phyloP scores from a whole-genome alignment of 2,329 filamentous ascomycete genomes.

The Akanthomyces uredinophilus region DNA sequence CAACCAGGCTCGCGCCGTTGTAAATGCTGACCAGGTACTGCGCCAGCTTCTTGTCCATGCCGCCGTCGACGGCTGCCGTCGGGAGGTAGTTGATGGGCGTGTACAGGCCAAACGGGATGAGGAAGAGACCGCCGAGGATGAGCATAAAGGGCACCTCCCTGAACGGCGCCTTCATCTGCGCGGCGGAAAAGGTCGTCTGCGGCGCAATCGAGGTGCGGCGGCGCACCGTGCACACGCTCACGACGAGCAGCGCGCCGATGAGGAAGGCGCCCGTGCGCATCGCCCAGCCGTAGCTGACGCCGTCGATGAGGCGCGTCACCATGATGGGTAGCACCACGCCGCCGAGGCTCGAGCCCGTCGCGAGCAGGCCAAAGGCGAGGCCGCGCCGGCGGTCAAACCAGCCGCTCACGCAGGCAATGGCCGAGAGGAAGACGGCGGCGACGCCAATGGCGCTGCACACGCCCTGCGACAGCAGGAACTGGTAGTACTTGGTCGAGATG shows the following conservation, averaged over 20 bases:
- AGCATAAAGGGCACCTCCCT: constrained; percentile 23
- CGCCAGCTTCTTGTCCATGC: constrained; percentile 19
- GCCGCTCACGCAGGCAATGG: constrained; percentile 21
- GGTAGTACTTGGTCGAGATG: constrained; percentile 33
- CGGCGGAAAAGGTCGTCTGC: constrained; percentile 21
- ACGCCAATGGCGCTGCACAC: constrained; percentile 28
- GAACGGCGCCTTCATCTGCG: constrained; percentile 26
- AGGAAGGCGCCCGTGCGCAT: constrained; percentile 28
- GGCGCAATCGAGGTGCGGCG: background rate
- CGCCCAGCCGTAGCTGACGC: constrained; percentile 27
- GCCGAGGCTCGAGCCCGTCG: constrained; percentile 26
- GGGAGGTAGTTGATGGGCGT: constrained; percentile 27
- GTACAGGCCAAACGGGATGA: constrained; percentile 27
- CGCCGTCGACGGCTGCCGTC: constrained; percentile 16
- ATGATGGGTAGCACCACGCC: constrained; percentile 33
- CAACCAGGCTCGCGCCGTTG: constrained; percentile 23
- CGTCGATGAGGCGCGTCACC: constrained; percentile 24
- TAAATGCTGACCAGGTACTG: constrained; percentile 22
- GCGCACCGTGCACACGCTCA: constrained; percentile 12
- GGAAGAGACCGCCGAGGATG: constrained; percentile 22
- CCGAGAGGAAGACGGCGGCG: constrained; percentile 22
- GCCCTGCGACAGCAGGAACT: constrained; percentile 30
- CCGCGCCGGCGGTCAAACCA: constrained; percentile 25
- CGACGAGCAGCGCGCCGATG: constrained; percentile 24
- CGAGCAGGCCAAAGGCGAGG: constrained; percentile 23